A percentile compares a stretch with the other conserved stretches of the same genome.
phyloP scores from a whole-genome alignment of 1,284 basidiomycete species.

The Ustilago tritici region DNA sequence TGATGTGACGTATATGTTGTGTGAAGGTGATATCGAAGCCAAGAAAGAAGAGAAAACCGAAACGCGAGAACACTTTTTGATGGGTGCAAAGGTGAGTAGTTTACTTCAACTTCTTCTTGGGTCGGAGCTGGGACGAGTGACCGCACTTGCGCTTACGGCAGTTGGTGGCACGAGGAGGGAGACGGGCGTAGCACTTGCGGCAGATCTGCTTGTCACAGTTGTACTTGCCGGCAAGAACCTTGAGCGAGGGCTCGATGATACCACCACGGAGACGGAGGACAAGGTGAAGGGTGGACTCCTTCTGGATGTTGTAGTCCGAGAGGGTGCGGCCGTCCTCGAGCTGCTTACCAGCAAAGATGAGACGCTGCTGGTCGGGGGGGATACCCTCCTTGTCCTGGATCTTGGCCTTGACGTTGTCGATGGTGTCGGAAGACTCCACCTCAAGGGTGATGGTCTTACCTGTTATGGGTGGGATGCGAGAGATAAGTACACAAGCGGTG shows the following conservation, averaged over 20 bases:
- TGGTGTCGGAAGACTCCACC: slow-evolving; percentile 70
- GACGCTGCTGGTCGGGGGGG: slow-evolving; percentile 93
- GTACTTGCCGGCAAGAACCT: slow-evolving; percentile 89
- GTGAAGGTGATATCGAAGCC: slow-evolving; percentile 13
- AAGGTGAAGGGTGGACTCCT: slow-evolving; percentile 71
- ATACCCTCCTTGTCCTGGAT: slow-evolving; percentile 78
- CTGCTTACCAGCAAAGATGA: slow-evolving; percentile 99
- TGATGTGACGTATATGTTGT: slow-evolving; percentile 6
- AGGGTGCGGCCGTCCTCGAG: slow-evolving; percentile 75
- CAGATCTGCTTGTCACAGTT: slow-evolving; percentile 77
- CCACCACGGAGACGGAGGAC: slow-evolving; percentile 68
- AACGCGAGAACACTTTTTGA: slow-evolving; percentile 9
- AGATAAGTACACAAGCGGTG: not conserved
- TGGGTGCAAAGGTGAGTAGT: slow-evolving; percentile 67
- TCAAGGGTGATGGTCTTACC: slow-evolving; percentile 71
- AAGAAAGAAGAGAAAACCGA: slow-evolving; percentile 1
- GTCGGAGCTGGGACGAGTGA: slow-evolving; percentile 71
- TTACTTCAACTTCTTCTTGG: slow-evolving; percentile 97
- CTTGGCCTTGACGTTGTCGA: slow-evolving; percentile 71
- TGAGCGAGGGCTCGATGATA: slow-evolving; percentile 70
- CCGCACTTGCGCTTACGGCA: slow-evolving; percentile 80
- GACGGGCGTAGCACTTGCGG: slow-evolving; percentile 99
- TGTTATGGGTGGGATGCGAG: slow-evolving; percentile 27
- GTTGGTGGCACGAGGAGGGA: slow-evolving; percentile 98
- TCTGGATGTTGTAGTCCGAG: slow-evolving; percentile 82